These are phyloP conservation scores for Pyrenochaeta sp. DNA, from an alignment of 2,329 filamentous ascomycete genomes.

Conservation along the genomic window DNA sequence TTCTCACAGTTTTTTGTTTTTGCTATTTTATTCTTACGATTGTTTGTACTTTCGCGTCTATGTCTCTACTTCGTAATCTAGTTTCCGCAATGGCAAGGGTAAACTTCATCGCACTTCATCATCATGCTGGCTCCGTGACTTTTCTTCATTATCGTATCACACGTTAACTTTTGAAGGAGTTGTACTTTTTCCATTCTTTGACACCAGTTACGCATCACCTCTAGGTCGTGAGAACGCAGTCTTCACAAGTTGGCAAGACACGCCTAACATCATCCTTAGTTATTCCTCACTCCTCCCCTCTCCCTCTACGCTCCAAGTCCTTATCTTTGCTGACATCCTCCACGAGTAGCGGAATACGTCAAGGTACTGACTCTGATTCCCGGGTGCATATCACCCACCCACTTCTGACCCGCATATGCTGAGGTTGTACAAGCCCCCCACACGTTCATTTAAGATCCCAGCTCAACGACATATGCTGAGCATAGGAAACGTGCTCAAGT, in stretches of 20 bases:
- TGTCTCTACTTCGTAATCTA: constrained; percentile 13
- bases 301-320: too few species aligned
- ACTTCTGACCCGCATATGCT: constrained; percentile 1
- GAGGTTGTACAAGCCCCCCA: constrained; percentile 16
- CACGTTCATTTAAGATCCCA: constrained; percentile 10
- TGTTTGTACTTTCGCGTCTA: neutral
- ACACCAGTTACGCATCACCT: too few species aligned
- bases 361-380: neutral
- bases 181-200: too few species aligned
- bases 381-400: neutral
- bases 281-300: too few species aligned
- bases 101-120: constrained; percentile 12
- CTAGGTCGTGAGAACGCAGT: too few species aligned
- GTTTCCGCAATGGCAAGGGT: constrained; percentile 23
- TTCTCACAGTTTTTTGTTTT: constrained; percentile 1
- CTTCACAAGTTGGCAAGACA: too few species aligned
- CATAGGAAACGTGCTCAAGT: neutral
- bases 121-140: neutral
- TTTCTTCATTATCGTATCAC: neutral
- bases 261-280: too few species aligned
- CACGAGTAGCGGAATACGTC: neutral
- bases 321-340: too few species aligned
- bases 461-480: neutral
- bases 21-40: constrained; percentile 12
- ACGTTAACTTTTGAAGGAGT: neutral